Evolutionary conservation across 805 yeast genomes (phyloP), one percentile per base, ranked within the genome.

Genomic region (Naumovozyma castellii): DNA sequence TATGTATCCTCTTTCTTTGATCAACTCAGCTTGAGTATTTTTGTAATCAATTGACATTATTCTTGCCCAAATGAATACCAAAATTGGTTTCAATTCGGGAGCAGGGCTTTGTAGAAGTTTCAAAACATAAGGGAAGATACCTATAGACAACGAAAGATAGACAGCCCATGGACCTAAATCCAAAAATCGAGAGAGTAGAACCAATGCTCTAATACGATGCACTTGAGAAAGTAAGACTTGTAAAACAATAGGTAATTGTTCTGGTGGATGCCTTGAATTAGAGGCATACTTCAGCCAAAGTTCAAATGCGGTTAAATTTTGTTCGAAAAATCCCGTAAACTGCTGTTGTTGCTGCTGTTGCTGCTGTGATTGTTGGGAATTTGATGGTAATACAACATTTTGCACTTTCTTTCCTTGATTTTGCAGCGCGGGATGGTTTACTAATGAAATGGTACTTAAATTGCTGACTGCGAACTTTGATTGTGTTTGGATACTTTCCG

Each of bases 121-220:
- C 40, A 90, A 67, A 25, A 92, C 95, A 56, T 92, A 92, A 0
- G 97, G 97, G 61, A 90, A 92, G 22, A 92, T 90, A 17, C 97
- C 97, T 47, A 92, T 88, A 5, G 95, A 84, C 25, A 92, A 65
- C 0, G 97, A 94, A 22, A 88, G 66, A 51, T 87, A 84, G 0
- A 92, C 97, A 0, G 98, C 97, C 94, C 96, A 86, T 0, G 98
- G 96, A 0, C 98, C 98, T 29, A 92, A 64, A 60, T 92, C 98
- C 33, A 92, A 67, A 56, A 90, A 92, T 50, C 84, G 75, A 3
- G 95, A 81, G 10, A 92, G 68, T 41, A 92, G 59, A 29, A 84
- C 84, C 38, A 92, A 67, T 0, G 98, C 97, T 20, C 97, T 65
- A 13, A 90, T 72, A 44, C 98, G 73, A 62, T 92, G 97, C 0